A percentile compares a stretch with the other conserved stretches of the same genome.
Evolutionary conservation across 495 filamentous ascomycete genomes (phyloP).

Genomic region (Podospora fimiseda): DNA sequence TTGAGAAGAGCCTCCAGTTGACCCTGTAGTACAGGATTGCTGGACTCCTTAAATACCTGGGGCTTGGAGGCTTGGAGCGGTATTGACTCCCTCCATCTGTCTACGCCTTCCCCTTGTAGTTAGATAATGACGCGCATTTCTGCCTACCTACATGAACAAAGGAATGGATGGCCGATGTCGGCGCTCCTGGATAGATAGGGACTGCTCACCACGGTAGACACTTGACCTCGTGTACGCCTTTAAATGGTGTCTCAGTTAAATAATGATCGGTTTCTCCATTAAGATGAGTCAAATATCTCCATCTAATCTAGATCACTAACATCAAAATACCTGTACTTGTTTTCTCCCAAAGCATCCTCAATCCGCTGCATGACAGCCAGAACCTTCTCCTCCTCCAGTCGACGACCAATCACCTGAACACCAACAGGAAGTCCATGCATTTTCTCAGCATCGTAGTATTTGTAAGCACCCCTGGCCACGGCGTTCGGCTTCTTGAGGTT

Average conservation of each 20-base stretch:
- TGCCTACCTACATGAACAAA: not conserved
- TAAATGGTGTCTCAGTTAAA: no score
- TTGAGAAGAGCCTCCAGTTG: no score
- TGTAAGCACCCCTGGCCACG: constrained; percentile 77
- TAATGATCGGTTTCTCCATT: no score
- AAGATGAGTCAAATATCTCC: not conserved
- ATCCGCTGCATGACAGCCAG: constrained; percentile 75
- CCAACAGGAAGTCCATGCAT: constrained; percentile 88
- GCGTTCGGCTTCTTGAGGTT: constrained; percentile 61
- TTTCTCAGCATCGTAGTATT: constrained; percentile 71
- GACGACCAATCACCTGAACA: constrained; percentile 76
- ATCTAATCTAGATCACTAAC: constrained; percentile 19
- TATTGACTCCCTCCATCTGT: not conserved
- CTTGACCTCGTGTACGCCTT: not conserved
- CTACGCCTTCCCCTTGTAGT: not conserved
- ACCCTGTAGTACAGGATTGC: no score
- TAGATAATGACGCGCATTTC: not conserved
- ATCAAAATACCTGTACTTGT: constrained; percentile 61
- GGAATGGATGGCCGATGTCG: not conserved
- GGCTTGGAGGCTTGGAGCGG: not conserved
- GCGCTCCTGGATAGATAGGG: not conserved
- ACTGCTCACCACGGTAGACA: not conserved
- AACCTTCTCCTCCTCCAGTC: constrained; percentile 90
- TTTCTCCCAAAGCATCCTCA: constrained; percentile 62
- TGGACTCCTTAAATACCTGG: no score